Percentiles rank a stretch among this genome's conserved stretches.
phyloP scores from a whole-genome alignment of 768 basidiomycete genomes.

The Paxillus rubicundulus region DNA sequence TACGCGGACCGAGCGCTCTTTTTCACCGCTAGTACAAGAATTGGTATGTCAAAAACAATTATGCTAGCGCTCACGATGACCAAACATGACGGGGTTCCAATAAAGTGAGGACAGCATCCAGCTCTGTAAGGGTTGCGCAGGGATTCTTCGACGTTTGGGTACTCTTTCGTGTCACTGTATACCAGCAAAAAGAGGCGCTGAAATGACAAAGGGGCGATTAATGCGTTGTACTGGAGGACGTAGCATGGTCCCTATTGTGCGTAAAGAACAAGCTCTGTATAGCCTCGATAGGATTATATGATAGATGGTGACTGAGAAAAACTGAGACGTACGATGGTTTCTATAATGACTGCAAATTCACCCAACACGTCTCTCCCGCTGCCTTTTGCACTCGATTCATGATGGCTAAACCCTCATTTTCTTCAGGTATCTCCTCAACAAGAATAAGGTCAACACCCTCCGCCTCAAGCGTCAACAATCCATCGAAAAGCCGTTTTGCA shows the following conservation, averaged over 20 bases:
- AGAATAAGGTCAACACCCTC: constrained; percentile 79
- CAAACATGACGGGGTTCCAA: neutral
- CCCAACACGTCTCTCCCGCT: constrained; percentile 54
- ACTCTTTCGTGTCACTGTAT: neutral
- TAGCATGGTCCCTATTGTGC: neutral
- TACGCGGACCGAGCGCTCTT: neutral
- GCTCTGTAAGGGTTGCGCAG: neutral
- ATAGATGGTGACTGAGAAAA: neutral
- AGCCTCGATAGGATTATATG: neutral
- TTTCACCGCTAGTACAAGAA: neutral
- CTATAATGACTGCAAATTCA: constrained; percentile 17
- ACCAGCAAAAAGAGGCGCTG: neutral
- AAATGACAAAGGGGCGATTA: neutral
- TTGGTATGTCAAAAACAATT: neutral
- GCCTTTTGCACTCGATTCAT: constrained; percentile 96
- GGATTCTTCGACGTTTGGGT: too few species aligned
- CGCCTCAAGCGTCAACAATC: constrained; percentile 74
- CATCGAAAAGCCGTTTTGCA: constrained; percentile 85
- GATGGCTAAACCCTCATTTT: constrained; percentile 82
- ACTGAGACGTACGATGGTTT: constrained; percentile 14
- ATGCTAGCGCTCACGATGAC: neutral
- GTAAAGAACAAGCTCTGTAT: neutral
- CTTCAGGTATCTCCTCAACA: constrained; percentile 80
- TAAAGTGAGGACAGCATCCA: neutral
- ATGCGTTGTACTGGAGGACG: neutral